These are phyloP conservation scores for Hirschioporus abietinus DNA, from an alignment of 768 basidiomycete genomes.

Conservation along the genomic window DNA sequence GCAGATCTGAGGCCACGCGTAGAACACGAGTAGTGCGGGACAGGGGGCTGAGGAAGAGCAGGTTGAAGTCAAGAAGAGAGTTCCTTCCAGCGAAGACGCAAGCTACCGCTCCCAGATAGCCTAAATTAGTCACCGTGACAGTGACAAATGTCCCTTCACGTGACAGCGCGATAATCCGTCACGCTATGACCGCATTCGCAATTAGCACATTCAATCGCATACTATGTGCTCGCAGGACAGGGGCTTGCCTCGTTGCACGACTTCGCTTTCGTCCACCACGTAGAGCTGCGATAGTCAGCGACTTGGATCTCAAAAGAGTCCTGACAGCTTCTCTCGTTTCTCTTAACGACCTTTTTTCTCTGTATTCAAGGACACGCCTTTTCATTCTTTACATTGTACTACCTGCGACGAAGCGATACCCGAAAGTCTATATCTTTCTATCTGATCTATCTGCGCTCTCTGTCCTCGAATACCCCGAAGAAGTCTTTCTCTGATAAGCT, in stretches of 20 bases:
- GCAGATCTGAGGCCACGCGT: not conserved
- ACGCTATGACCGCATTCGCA: not conserved
- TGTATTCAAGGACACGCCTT: not conserved
- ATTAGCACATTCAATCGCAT: not conserved
- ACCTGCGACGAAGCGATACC: conserved; percentile 1
- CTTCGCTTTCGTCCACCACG: not conserved
- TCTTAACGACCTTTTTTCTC: not conserved
- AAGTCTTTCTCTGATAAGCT: not conserved
- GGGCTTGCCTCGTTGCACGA: not conserved
- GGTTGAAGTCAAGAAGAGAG: not conserved
- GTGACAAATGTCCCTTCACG: not conserved
- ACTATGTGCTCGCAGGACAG: not conserved
- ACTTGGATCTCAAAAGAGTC: not conserved
- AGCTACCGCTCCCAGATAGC: not conserved
- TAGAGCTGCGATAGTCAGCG: not conserved
- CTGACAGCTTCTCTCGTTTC: not conserved
- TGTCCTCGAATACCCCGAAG: not conserved
- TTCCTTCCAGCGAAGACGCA: not conserved
- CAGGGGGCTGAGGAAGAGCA: not conserved
- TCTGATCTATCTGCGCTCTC: not conserved
- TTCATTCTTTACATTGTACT: not conserved
- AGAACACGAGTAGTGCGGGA: not conserved
- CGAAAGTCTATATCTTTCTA: conserved; percentile 1
- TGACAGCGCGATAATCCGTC: not conserved
- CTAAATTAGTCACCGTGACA: not conserved